phyloP scores from a whole-genome alignment of 208 protist species.

The Crithidia sp. region DNA sequence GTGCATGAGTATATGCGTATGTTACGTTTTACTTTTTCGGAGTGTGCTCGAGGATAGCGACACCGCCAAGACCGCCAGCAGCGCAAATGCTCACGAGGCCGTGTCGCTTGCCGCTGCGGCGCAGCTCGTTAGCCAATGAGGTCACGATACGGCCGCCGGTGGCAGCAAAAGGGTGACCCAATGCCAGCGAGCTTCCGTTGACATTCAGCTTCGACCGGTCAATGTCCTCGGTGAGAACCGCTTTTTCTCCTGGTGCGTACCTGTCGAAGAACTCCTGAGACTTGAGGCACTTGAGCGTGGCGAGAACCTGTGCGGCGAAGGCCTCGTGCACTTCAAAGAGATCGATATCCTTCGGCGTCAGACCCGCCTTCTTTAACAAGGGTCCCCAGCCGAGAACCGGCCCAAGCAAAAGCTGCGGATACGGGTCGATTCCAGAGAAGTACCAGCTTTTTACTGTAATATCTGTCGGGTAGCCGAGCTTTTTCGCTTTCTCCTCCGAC shows the following conservation, averaged over 20 bases:
- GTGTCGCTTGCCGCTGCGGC: slow-evolving; percentile 75
- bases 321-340: slow-evolving; percentile 91
- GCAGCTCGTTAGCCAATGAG: slow-evolving; percentile 77
- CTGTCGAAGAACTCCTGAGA: slow-evolving; percentile 78
- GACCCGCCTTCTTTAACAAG: slow-evolving; percentile 63
- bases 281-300: slow-evolving; percentile 70
- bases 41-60: slow-evolving; percentile 76
- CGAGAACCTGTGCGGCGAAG: slow-evolving; percentile 88
- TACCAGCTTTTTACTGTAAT: slow-evolving; percentile 65
- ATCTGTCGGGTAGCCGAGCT: slow-evolving; percentile 79
- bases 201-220: slow-evolving; percentile 83
- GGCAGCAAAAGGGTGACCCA: slow-evolving; percentile 90
- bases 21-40: slow-evolving; percentile 28
- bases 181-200: slow-evolving; percentile 78
- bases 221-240: slow-evolving; percentile 51
- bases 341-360: slow-evolving; percentile 83
- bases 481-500: slow-evolving; percentile 83
- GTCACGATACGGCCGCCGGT: slow-evolving; percentile 87
- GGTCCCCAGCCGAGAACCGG: slow-evolving; percentile 84
- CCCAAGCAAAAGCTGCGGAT: slow-evolving; percentile 86
- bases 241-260: slow-evolving; percentile 38
- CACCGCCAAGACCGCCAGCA: slow-evolving; percentile 81
- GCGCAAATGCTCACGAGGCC: slow-evolving; percentile 90
- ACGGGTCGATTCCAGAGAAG: slow-evolving; percentile 87
- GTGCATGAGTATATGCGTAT: too few species aligned